Base-by-base conservation (phyloP, 225 moss, liverwort and hornwort species). In the Takakia lepidozioides region DNA sequence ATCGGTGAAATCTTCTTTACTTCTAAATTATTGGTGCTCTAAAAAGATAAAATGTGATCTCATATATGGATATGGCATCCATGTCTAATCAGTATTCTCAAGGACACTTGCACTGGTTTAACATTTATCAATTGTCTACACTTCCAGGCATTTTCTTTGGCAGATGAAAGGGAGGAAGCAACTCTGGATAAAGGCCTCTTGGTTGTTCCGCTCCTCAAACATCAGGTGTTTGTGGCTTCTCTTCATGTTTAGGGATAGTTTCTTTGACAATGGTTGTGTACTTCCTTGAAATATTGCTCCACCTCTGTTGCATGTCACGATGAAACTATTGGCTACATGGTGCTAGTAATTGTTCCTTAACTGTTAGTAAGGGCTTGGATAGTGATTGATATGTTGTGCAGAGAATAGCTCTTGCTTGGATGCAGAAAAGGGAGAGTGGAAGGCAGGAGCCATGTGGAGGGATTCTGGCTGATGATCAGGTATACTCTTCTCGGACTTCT, bases 381-480 rank as follows among this genome's bases (percentile, higher is more conserved):
- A 29, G 19, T 18, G 7, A 37, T 23, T 63, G 54, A 19, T 36
- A 8, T 29, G 8, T 34, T 38, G 4, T 49, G 48, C 75, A 98
- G 98, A 85, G 64, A 64, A 70, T 98, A 58, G 98, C 98, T 25
- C 65, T 91, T 29, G 61, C 76, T 19, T 98, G 98, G 98, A 98
- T 98, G 98, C 66, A 71, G 54, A 76, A 85, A 16, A 66, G 87
- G 58, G 98, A 98, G 46, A 74, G 68, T 29, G 76, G 69, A 59
- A 71, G 66, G 54, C 63, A 57, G 28, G 67, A 69, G 19, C 83
- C 86, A 4, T 74, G 59, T 40, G 98, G 98, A 27, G 98, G 98
- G 24, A 91, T 98, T 62, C 55, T 98, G 56, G 98, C 98, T 15
- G 98, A 98, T 63, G 98, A 98, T 46, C 98, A 98, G 95, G 95